phyloP scores from a whole-genome alignment of 1,139 yeast genomes.

The Taiozyma onychis region DNA sequence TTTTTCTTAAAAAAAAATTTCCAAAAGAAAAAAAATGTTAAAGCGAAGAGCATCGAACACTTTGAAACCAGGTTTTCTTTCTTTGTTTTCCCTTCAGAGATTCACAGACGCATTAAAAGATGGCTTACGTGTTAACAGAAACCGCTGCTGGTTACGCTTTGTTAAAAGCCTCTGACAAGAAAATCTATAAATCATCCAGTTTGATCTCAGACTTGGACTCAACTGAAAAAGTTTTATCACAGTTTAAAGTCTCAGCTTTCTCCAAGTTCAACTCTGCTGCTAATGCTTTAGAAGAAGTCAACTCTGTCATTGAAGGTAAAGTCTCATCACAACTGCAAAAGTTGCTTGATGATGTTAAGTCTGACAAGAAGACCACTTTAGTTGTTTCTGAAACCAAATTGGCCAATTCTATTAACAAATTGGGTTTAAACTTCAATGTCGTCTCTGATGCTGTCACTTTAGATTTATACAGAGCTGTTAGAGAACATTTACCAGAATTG shows the following conservation, averaged over 20 bases:
- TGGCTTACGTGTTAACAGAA: constrained; percentile 96
- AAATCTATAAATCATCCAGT: constrained; percentile 80
- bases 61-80: neutral
- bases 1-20: neutral
- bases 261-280: constrained; percentile 94
- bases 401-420: constrained; percentile 93
- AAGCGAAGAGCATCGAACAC: neutral
- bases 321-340: constrained; percentile 80
- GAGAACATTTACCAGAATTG: constrained; percentile 88
- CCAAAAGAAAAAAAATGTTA: neutral
- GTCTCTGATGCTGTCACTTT: constrained; percentile 93
- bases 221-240: constrained; percentile 72
- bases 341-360: constrained; percentile 73
- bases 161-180: constrained; percentile 95
- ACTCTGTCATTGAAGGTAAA: constrained; percentile 86
- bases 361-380: constrained; percentile 84
- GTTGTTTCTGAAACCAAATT: constrained; percentile 93
- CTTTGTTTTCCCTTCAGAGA: neutral
- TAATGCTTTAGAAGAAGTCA: constrained; percentile 93
- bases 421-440: constrained; percentile 82
- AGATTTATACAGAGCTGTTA: constrained; percentile 91
- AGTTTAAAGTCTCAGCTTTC: constrained; percentile 89
- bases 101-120: constrained; percentile 23
- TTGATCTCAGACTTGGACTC: constrained; percentile 74
- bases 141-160: constrained; percentile 98